Base-by-base conservation (phyloP, 768 basidiomycete species). In the Sporobolomyces phaffii region DNA sequence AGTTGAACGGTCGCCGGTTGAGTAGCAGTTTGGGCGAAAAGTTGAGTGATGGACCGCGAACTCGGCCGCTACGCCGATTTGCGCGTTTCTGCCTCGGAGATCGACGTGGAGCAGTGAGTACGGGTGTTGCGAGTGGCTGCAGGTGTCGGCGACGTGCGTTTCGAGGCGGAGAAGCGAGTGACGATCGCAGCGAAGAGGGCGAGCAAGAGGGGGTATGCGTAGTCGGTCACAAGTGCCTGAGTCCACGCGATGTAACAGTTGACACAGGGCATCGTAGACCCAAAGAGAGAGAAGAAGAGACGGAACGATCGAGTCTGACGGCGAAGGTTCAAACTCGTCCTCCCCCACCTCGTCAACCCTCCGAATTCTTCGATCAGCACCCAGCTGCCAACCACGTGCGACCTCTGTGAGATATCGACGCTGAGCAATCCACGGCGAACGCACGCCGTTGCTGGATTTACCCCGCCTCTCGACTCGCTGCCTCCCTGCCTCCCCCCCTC, bases 231-330 rank as follows among this genome's bases (percentile, higher is more conserved):
- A 41, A 62, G 14, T 14, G 34, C n/a, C 22, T 60, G 65, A 0
- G 59, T 59, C 65, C 59, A 66, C 11, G 2, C 20, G 36, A 60
- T 53, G 58, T 60, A 66, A 45, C 65, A 66, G 59, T 56, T 60
- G 33, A 45, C 24, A 44, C 65, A 66, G 14, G 65, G 36, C 65
- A 66, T 64, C 33, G 9, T 29, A 26, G 5, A 8, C 10, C 31
- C 5, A 7, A 4, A 5, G 29, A n/a, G 50, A 22, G 50, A 51
- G 24, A 10, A 18, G 29, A 15, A 33, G 29, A 51, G 20, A 26
- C 5, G 10, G 48, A 49, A 29, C 44, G 14, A 8, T 45, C 44
- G 14, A 13, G 9, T 45, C 14, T 11, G n/a, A 9, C 44, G 18
- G 44, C 8, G 18, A 9, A 47, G 17, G 10, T 22, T 47, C n/a